Evolutionary conservation across 75 land plant genomes (phyloP), one percentile per base, ranked within the genome.

Genomic region (Adiantum capillusveneris): DNA sequence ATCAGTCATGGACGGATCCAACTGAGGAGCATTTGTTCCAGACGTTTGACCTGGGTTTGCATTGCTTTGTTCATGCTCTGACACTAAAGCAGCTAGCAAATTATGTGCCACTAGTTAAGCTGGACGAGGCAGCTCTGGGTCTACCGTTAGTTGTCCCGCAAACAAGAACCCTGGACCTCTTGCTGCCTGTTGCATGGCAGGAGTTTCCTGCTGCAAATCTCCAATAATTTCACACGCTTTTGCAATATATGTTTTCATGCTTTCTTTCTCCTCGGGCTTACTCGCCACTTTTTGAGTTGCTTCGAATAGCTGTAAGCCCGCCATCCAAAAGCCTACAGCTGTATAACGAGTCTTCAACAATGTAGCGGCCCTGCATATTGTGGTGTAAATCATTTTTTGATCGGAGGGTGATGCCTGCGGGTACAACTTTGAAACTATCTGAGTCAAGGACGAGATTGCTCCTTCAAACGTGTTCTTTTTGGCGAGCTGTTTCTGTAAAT

Each of bases 91-190:
- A 20, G 72, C 60, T 28, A 90, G 49, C 16, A 75, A 26, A 65
- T 76, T 76, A 42, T 79, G 74, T 6, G 72, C 72, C 44, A 74
- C 76, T 25, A 84, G 72, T 88, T 88, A 87, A n/a, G 64, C 70
- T 25, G 97, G 93, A 25, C 58, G 82, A 42, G 85, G 84, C 20
- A 93, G 97, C 62, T 84, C 97, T 5, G 76, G 63, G 41, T 71
- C 92, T 39, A 92, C 86, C 14, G 97, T 88, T 25, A 92, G 63
- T 76, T 92, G 97, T 20, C 97, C 97, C 56, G 87, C 97, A 63
- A 92, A 92, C 29, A 92, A 78, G 56, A 69, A 91, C 25, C 82
- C 68, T 54, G 78, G 39, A 56, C 67, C 62, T 29, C 59, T 49
- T 19, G 44, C 59, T 31, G 75, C 66, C n/a, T 17, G 21, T 14